Evolutionary conservation across 2,329 filamentous ascomycete genomes (phyloP), one percentile per base, ranked within the genome.

Genomic region (Beauveria sp.): DNA sequence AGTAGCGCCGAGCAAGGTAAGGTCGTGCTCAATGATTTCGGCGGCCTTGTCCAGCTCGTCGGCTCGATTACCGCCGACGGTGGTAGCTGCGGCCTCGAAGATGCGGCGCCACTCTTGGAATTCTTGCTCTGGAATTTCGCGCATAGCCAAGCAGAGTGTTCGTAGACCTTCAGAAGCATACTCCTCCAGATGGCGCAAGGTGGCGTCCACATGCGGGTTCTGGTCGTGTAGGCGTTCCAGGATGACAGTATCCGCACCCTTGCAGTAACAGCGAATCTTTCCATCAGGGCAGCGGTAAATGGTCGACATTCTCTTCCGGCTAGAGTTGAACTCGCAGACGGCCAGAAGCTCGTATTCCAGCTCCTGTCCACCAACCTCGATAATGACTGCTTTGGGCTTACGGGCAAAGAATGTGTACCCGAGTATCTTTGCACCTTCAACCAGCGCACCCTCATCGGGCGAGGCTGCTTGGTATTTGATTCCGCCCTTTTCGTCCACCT

Each of bases 401-500:
- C 96, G 86, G 56, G 94, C 92, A 55, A 88, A 86, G 72, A 99
- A 99, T 61, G 84, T 87, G 78, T 97, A 97, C 5, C 93, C 94
- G 56, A 99, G 80, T 52, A 81, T 76, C 3, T 92, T 84, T 1
- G 94, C 94, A 61, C 94, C 96, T 69, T 97, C 89, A 0, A 99
- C 94, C 54, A 99, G 79, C n/a, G 94, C 94, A 61, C 93, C 94
- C 73, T 99, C 94, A 67, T 99, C 94, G 1, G 94, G 94, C 26
- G 94, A 99, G 2, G 96, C 93, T 26, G 94, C 94, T 76, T 99
- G 96, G 68, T 99, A 99, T 75, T 96, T 97, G 80, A 99, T 97
- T 43, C 86, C 82, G 20, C 86, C 89, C 67, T 91, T 88, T 48
- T 92, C 89, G 55, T 86, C 86, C 68, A 87, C 81, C 75, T 99